These are phyloP conservation scores for Xylaria curta DNA, from an alignment of 495 filamentous ascomycete species.

Conservation along the genomic window DNA sequence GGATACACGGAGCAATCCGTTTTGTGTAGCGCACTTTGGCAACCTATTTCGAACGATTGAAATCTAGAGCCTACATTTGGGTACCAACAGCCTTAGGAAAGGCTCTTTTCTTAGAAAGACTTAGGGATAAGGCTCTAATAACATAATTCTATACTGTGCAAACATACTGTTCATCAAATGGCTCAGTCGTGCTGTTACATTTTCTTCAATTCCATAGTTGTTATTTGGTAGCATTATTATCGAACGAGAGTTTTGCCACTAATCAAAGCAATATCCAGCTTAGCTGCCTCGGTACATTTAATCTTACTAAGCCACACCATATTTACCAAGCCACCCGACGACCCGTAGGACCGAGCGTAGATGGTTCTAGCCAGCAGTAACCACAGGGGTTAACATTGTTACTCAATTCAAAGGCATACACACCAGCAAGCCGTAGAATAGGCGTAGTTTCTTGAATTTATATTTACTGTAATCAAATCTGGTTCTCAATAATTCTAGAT, in stretches of 20 bases:
- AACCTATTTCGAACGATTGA: neutral
- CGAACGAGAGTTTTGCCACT: neutral
- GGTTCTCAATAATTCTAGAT: neutral
- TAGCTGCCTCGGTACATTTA: neutral
- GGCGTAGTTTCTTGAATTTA: neutral
- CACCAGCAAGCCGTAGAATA: neutral
- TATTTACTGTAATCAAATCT: neutral
- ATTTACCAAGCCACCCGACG: neutral
- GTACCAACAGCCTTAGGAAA: neutral
- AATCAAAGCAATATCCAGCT: neutral
- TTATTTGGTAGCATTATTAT: neutral
- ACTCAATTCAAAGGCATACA: neutral
- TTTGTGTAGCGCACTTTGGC: neutral
- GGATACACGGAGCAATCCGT: slow-evolving; percentile 1
- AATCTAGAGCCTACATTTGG: slow-evolving; percentile 2
- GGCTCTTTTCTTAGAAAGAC: neutral
- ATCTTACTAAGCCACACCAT: neutral
- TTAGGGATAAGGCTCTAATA: neutral
- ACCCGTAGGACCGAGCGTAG: neutral
- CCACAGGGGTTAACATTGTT: neutral
- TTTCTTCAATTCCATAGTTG: neutral
- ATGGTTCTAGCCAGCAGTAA: neutral
- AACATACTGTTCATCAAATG: neutral
- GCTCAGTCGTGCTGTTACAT: neutral
- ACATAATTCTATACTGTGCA: neutral